These are phyloP conservation scores for Penicillium sp. DNA, from an alignment of 2,329 filamentous ascomycete species.

Conservation along the genomic window DNA sequence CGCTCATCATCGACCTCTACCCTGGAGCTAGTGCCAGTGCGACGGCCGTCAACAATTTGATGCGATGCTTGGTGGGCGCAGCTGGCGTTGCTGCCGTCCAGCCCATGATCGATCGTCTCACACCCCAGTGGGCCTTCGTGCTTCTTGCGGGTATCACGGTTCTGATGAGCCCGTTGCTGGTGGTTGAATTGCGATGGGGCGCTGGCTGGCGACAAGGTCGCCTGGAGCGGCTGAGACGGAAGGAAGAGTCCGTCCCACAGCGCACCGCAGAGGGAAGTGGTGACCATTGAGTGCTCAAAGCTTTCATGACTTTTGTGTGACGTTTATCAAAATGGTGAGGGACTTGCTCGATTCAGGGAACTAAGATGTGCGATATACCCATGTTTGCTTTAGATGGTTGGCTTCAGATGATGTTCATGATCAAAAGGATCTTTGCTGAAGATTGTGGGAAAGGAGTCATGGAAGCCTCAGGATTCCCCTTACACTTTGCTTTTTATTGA, in stretches of 20 bases:
- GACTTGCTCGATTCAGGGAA: too few species aligned
- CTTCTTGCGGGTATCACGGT: conserved; percentile 26
- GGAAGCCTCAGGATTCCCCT: too few species aligned
- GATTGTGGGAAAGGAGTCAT: too few species aligned
- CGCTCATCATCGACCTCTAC: conserved; percentile 36
- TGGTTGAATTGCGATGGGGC: conserved; percentile 23
- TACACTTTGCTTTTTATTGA: too few species aligned
- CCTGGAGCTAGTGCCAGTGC: conserved; percentile 31
- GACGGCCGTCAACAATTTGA: conserved; percentile 34
- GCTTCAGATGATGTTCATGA: too few species aligned
- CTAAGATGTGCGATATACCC: too few species aligned
- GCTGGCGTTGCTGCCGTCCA: conserved; percentile 29
- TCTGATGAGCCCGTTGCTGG: conserved; percentile 19
- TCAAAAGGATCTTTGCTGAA: too few species aligned
- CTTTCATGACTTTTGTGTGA: too few species aligned
- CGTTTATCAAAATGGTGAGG: too few species aligned
- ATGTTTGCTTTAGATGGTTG: too few species aligned
- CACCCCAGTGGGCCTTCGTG: conserved; percentile 24
- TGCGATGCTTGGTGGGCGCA: conserved; percentile 34
- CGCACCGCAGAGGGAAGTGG: too few species aligned
- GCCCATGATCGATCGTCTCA: conserved; percentile 29
- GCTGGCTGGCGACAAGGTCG: conserved; percentile 24
- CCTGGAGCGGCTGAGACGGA: conserved; percentile 12
- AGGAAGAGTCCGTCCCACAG: conserved; percentile 4
- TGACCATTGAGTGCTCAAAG: too few species aligned